These are phyloP conservation scores for Ophiostoma sp. DNA, from an alignment of 2,329 filamentous ascomycete species.

Conservation along the genomic window DNA sequence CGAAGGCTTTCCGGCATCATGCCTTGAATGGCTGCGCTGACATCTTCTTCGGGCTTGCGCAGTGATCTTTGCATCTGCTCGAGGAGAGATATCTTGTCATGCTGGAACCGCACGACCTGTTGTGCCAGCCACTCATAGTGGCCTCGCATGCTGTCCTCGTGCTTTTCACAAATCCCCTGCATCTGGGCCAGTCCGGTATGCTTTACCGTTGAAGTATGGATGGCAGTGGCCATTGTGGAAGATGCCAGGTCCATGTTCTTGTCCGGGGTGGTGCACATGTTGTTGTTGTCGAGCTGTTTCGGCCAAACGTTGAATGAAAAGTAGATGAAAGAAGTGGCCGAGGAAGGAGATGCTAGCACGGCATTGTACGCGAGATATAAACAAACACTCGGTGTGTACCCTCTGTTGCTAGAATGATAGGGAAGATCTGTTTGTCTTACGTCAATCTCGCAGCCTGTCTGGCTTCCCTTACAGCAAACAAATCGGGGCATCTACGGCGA, in stretches of 20 bases:
- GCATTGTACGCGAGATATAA: background rate
- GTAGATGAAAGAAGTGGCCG: background rate
- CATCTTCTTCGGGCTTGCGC: background rate
- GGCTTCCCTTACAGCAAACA: background rate
- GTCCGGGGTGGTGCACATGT: background rate
- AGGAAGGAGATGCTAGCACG: background rate
- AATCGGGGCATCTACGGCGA: background rate
- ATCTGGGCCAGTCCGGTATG: background rate
- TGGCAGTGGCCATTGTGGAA: background rate
- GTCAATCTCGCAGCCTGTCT: background rate
- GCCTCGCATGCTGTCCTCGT: conserved; percentile 7
- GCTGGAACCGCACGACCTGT: conserved; percentile 16
- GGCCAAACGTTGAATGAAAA: background rate
- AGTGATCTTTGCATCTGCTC: background rate
- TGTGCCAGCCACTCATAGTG: conserved; percentile 8
- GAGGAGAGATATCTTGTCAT: conserved; percentile 15
- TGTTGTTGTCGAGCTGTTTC: background rate
- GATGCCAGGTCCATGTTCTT: background rate
- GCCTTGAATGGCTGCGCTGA: background rate
- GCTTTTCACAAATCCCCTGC: conserved; percentile 4
- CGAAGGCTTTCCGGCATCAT: background rate
- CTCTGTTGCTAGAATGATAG: background rate
- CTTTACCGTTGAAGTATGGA: background rate
- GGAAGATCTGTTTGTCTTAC: background rate
- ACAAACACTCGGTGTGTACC: background rate